Conservation (phyloP, 2,329 filamentous ascomycete genomes). For the Fusarium miscanthi region DNA sequence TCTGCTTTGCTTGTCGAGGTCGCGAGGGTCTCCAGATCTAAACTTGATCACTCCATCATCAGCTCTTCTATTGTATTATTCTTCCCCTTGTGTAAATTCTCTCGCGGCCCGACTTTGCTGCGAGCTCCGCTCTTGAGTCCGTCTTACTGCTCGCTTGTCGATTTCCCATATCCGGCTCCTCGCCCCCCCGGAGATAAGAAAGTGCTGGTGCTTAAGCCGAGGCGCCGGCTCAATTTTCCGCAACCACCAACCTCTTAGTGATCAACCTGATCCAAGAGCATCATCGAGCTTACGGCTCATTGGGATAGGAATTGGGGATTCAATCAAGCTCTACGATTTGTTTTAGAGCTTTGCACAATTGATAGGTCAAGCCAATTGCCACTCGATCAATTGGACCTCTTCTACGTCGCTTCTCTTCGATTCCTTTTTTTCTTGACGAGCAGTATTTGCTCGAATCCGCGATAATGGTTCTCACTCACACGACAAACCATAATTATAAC, state of each 20-base stretch:
- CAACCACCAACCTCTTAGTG: slow-evolving; percentile 36
- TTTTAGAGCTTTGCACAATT: slow-evolving; percentile 7
- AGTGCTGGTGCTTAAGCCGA: slow-evolving; percentile 40
- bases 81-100: slow-evolving; percentile 19
- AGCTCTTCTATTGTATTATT: slow-evolving; percentile 4
- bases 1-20: slow-evolving; percentile 44
- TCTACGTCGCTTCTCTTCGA: slow-evolving; percentile 9
- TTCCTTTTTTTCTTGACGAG: slow-evolving; percentile 21
- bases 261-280: slow-evolving; percentile 28
- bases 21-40: slow-evolving; percentile 34
- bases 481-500: slow-evolving; percentile 77
- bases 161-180: slow-evolving; percentile 21
- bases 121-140: slow-evolving; percentile 30
- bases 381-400: slow-evolving; percentile 29
- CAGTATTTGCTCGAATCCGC: slow-evolving; percentile 30
- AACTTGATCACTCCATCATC: slow-evolving; percentile 28
- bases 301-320: slow-evolving; percentile 18
- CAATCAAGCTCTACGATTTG: slow-evolving; percentile 1
- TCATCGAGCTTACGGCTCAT: slow-evolving; percentile 29
- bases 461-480: slow-evolving; percentile 72
- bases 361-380: neutral
- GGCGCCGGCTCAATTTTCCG: slow-evolving; percentile 41
- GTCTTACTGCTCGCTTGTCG: slow-evolving; percentile 11
- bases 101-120: slow-evolving; percentile 46
- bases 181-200: slow-evolving; percentile 35